Evolutionary conservation across 2,329 filamentous ascomycete genomes (phyloP).

Genomic region (Ophiostoma australiae): DNA sequence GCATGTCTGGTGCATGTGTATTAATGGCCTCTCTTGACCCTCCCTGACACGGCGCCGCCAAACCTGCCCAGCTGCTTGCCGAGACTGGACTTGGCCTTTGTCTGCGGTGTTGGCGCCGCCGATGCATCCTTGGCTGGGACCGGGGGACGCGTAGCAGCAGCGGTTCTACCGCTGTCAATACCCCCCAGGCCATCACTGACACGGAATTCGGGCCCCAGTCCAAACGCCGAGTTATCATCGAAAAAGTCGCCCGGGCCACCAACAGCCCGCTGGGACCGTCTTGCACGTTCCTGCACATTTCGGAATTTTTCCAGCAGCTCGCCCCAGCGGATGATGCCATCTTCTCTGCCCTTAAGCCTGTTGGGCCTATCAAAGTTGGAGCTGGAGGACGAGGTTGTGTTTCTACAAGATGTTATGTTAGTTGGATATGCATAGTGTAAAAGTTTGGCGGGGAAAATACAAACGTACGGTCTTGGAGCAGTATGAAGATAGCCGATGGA

Average conservation of each 20-base stretch:
- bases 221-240: conserved; percentile 45
- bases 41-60: conserved; percentile 64
- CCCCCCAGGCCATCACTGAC: conserved; percentile 40
- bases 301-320: conserved; percentile 95
- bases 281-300: conserved; percentile 78
- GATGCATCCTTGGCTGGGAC: conserved; percentile 43
- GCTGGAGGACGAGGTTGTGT: conserved; percentile 44
- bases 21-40: conserved; percentile 49
- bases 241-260: conserved; percentile 40
- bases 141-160: conserved; percentile 37
- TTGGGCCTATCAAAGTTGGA: conserved; percentile 68
- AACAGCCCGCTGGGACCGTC: conserved; percentile 61
- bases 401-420: conserved; percentile 32
- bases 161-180: conserved; percentile 41
- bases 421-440: background rate
- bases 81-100: conserved; percentile 59
- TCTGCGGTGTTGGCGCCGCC: conserved; percentile 41
- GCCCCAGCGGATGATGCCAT: conserved; percentile 80
- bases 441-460: too few species aligned
- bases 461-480: conserved; percentile 69
- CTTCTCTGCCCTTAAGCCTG: conserved; percentile 74
- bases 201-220: conserved; percentile 34
- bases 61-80: conserved; percentile 65
- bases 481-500: conserved; percentile 93
- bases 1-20: background rate